These are phyloP conservation scores for Neckera pumila DNA, from an alignment of 225 moss, liverwort and hornwort genomes.

Conservation along the genomic window DNA sequence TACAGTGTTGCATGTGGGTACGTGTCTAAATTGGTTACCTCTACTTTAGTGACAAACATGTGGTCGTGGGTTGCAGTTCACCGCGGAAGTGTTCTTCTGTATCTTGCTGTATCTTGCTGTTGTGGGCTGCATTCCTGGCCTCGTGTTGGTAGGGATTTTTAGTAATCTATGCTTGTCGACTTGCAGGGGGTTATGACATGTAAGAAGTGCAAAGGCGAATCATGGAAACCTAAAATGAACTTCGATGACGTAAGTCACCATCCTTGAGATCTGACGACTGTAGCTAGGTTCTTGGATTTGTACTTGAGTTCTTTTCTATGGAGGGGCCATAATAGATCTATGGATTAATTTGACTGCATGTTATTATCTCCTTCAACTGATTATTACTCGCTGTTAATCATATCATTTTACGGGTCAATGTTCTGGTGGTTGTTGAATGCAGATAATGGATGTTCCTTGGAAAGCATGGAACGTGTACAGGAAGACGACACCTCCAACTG, in stretches of 20 bases:
- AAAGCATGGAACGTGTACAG: constrained; percentile 80
- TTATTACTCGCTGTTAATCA: not conserved
- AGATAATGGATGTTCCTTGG: constrained; percentile 90
- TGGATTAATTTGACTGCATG: not conserved
- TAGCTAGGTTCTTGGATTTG: not conserved
- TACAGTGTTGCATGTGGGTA: not conserved
- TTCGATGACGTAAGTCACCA: constrained; percentile 53
- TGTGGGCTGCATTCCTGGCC: not conserved
- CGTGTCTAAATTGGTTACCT: not conserved
- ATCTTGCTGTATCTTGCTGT: not conserved
- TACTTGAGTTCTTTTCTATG: not conserved
- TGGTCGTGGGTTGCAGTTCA: not conserved
- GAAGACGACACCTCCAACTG: constrained; percentile 52
- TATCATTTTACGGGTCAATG: not conserved
- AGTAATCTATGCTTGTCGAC: not conserved
- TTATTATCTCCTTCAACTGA: not conserved
- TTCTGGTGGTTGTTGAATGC: constrained; percentile 12
- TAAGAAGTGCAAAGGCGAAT: constrained; percentile 58
- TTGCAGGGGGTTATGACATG: constrained; percentile 79
- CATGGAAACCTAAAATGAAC: constrained; percentile 83
- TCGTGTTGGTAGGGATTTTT: not conserved
- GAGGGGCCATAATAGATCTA: not conserved
- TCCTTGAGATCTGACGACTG: not conserved
- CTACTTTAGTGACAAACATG: not conserved
- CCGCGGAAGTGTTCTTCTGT: not conserved